Conservation (phyloP, 2,329 filamentous ascomycete genomes). For the Stachybotrys elegans region DNA sequence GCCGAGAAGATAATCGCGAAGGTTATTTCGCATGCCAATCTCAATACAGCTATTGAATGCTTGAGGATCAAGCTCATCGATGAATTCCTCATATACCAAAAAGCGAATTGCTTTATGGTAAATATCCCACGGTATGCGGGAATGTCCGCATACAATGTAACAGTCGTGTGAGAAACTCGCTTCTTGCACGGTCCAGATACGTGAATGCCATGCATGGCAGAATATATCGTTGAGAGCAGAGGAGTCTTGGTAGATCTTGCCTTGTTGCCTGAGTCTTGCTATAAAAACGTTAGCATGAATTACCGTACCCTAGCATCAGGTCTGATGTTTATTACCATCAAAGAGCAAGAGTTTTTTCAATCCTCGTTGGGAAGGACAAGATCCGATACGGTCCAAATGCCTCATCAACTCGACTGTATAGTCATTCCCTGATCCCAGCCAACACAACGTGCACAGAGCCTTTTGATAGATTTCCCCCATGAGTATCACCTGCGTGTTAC, state of each 20-base stretch:
- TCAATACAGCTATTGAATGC: not conserved
- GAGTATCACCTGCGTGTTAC: not conserved
- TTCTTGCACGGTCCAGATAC: not conserved
- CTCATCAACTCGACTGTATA: not conserved
- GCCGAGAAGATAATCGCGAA: not conserved
- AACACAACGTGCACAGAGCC: not conserved
- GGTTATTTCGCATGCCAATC: not conserved
- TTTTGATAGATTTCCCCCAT: conserved; percentile 1
- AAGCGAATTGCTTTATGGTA: not conserved
- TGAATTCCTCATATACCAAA: not conserved
- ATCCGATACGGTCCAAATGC: not conserved
- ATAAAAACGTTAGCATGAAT: not conserved
- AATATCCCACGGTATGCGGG: not conserved
- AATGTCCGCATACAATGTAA: not conserved
- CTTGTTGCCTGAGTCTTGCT: not conserved
- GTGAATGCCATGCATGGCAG: not conserved
- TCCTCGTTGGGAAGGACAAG: not conserved
- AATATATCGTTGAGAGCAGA: not conserved
- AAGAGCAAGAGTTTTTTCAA: not conserved
- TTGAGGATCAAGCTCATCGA: not conserved
- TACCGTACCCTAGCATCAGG: not conserved
- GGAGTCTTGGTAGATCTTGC: not conserved
- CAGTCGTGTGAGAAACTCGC: not conserved
- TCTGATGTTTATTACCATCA: not conserved
- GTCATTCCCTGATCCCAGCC: not conserved